A percentile compares a stretch with the other conserved stretches of the same genome.
phyloP scores from a whole-genome alignment of 345 rosid species.

The Ceriops tagal region DNA sequence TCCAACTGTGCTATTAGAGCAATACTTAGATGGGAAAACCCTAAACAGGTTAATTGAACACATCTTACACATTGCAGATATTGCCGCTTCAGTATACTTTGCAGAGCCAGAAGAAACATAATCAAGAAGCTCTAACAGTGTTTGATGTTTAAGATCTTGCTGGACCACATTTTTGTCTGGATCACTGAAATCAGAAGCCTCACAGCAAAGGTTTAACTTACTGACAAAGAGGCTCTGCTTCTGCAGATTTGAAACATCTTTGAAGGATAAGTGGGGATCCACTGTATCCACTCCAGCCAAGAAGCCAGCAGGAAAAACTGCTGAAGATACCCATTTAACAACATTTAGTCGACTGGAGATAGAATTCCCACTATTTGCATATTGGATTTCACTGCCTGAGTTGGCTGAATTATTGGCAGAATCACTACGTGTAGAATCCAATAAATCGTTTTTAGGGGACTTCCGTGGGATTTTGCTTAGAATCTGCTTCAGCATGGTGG shows the following conservation, averaged over 20 bases:
- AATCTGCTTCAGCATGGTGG: slow-evolving; percentile 70
- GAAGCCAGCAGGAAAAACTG: slow-evolving; percentile 74
- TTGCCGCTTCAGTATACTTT: slow-evolving; percentile 57
- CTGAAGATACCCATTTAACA: slow-evolving; percentile 74
- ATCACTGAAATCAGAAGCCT: slow-evolving; percentile 47
- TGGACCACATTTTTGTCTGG: slow-evolving; percentile 43
- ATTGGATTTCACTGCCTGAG: slow-evolving; percentile 42
- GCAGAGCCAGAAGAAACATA: slow-evolving; percentile 65
- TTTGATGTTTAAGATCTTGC: slow-evolving; percentile 55
- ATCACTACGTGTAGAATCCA: slow-evolving; percentile 43
- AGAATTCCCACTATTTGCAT: slow-evolving; percentile 52
- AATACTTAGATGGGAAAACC: slow-evolving; percentile 65
- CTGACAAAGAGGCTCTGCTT: slow-evolving; percentile 67
- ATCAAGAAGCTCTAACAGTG: slow-evolving; percentile 57
- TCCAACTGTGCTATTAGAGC: slow-evolving; percentile 37
- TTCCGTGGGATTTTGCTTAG: slow-evolving; percentile 71
- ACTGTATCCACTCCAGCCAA: slow-evolving; percentile 70
- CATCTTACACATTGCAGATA: slow-evolving; percentile 63
- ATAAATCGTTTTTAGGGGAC: slow-evolving; percentile 40
- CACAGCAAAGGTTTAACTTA: slow-evolving; percentile 66
- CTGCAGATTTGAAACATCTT: slow-evolving; percentile 63
- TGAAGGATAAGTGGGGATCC: slow-evolving; percentile 66
- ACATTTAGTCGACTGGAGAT: slow-evolving; percentile 64
- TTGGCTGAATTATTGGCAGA: slow-evolving; percentile 37
- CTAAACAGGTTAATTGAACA: slow-evolving; percentile 59